Percentiles rank a stretch among this genome's conserved stretches.
Evolutionary conservation across 179 eudicot genomes (phyloP).

Genomic region (Spinacia oleracea): DNA sequence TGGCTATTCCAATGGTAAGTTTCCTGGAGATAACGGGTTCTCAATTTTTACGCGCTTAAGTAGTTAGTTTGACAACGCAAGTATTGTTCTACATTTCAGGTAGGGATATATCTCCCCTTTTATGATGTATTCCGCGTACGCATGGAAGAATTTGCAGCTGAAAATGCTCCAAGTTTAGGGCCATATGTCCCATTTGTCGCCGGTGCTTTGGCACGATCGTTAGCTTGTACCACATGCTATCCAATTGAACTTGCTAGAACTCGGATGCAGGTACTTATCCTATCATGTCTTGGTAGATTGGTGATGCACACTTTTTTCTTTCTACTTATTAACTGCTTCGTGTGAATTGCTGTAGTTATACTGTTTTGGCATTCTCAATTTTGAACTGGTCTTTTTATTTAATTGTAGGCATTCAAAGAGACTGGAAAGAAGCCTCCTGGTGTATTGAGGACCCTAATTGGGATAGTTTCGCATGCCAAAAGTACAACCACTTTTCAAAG

Average conservation of each 20-base stretch:
- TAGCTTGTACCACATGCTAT: constrained; percentile 89
- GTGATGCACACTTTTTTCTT: too few relatives aligned
- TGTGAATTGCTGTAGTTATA: neutral
- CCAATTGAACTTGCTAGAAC: constrained; percentile 97
- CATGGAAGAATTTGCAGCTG: constrained; percentile 53
- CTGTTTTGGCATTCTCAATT: neutral
- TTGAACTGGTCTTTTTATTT: neutral
- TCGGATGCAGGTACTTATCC: constrained; percentile 80
- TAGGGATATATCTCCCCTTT: constrained; percentile 76
- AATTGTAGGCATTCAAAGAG: constrained; percentile 76
- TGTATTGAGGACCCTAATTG: constrained; percentile 73
- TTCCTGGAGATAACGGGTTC: constrained; percentile 4
- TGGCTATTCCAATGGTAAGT: constrained; percentile 86
- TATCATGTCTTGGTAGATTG: neutral
- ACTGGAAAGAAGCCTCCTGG: constrained; percentile 80
- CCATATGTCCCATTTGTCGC: constrained; percentile 84
- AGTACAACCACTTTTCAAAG: constrained; percentile 41
- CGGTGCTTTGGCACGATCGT: constrained; percentile 82
- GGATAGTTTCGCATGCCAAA: constrained; percentile 48
- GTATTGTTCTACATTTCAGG: constrained; percentile 39
- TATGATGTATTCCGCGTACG: constrained; percentile 74
- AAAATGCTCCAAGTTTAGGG: constrained; percentile 50
- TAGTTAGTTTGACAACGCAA: neutral
- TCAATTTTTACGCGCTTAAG: neutral
- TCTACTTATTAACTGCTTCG: neutral